Evolutionary conservation across 83 land plant genomes (phyloP).

Genomic region (Picea abies): DNA sequence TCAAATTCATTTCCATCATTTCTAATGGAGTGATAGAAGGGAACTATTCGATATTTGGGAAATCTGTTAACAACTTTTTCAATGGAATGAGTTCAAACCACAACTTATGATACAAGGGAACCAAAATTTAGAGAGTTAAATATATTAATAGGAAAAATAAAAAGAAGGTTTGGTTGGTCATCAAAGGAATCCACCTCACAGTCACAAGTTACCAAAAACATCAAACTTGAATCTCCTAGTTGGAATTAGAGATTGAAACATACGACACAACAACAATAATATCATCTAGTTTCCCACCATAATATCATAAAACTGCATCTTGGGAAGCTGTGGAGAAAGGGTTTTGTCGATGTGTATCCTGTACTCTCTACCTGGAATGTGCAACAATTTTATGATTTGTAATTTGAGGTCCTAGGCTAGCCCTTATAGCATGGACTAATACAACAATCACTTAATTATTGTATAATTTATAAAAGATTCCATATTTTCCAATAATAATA

Average conservation of each 20-base stretch:
- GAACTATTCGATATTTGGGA: background rate
- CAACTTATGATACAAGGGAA: background rate
- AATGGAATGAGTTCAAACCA: background rate
- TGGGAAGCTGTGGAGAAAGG: too few species aligned
- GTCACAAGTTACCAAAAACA: too few species aligned
- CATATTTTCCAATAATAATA: constrained; percentile 94
- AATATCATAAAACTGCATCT: too few species aligned
- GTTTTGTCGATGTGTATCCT: too few species aligned
- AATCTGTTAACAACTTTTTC: background rate
- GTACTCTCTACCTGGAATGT: too few species aligned
- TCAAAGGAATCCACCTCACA: background rate
- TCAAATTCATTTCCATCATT: background rate
- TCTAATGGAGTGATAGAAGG: background rate
- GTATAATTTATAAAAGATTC: constrained; percentile 87
- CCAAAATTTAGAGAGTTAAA: background rate
- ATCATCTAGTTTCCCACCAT: too few species aligned
- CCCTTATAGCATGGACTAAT: too few species aligned
- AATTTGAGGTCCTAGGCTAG: too few species aligned
- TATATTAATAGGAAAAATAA: background rate
- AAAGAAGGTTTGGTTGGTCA: background rate
- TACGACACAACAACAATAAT: too few species aligned
- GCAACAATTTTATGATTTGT: too few species aligned
- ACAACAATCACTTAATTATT: constrained; percentile 17
- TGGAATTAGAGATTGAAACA: too few species aligned
- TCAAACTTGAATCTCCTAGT: too few species aligned